Conservation (phyloP, 176 grass and related monocot genomes). For the Ensete ventricosum region DNA sequence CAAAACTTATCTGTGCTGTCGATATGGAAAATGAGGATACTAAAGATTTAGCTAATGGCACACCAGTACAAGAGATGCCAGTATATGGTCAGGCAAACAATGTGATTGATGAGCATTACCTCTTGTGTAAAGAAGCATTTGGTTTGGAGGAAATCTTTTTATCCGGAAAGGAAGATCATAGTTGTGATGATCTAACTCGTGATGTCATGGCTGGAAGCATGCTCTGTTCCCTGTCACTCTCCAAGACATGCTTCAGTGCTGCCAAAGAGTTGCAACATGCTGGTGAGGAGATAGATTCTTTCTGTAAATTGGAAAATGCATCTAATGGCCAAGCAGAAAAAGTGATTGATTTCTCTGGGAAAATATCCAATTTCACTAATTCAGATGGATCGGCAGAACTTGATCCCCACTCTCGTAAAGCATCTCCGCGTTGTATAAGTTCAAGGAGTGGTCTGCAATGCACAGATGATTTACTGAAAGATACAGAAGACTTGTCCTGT, state of each 20-base stretch:
- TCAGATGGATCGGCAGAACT: neutral
- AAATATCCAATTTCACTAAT: neutral
- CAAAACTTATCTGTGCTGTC: conserved; percentile 2
- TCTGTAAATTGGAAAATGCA: neutral
- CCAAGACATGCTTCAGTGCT: neutral
- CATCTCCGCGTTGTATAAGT: neutral
- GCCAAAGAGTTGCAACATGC: neutral
- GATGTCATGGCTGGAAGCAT: neutral
- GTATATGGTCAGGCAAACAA: conserved; percentile 9
- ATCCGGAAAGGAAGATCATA: conserved; percentile 14
- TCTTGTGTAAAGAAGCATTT: conserved; percentile 28
- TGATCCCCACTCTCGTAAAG: neutral
- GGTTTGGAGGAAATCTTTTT: conserved; percentile 27
- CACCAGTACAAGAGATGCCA: conserved; percentile 1
- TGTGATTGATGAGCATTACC: conserved; percentile 7
- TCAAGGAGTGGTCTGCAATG: neutral
- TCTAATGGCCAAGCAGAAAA: neutral
- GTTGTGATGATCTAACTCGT: conserved; percentile 22
- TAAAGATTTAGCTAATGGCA: conserved; percentile 2
- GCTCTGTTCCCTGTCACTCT: neutral
- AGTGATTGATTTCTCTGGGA: conserved; percentile 1
- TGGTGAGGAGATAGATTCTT: neutral
- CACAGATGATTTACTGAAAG: neutral
- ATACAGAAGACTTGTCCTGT: neutral
- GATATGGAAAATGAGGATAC: conserved; percentile 4